These are phyloP conservation scores for Pseudogymnoascus pannorum DNA, from an alignment of 2,329 filamentous ascomycete species.

Conservation along the genomic window DNA sequence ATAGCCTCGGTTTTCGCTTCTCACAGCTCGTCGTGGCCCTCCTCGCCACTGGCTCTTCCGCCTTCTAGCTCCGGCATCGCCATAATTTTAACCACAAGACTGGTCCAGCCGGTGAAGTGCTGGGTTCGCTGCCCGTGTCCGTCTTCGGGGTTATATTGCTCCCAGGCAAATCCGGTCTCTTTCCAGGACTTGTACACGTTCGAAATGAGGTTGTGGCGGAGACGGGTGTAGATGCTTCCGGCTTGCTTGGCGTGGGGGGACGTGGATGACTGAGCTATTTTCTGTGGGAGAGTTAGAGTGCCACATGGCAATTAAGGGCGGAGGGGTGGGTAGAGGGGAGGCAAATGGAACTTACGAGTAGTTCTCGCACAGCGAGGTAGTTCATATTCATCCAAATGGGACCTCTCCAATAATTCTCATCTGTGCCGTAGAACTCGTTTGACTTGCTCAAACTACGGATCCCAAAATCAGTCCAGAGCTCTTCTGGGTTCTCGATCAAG, in stretches of 20 bases:
- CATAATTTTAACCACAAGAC: slow-evolving; percentile 95
- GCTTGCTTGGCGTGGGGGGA: slow-evolving; percentile 61
- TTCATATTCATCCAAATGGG: slow-evolving; percentile 97
- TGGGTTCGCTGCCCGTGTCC: slow-evolving; percentile 91
- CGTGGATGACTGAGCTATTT: slow-evolving; percentile 48
- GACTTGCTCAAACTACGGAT: slow-evolving; percentile 81
- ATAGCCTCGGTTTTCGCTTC: background rate
- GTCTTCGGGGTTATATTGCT: slow-evolving; percentile 93
- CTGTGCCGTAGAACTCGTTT: slow-evolving; percentile 77
- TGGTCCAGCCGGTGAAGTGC: slow-evolving; percentile 99
- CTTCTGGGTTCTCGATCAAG: slow-evolving; percentile 69
- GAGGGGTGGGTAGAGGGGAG: slow-evolving; percentile 10
- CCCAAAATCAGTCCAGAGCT: slow-evolving; percentile 88
- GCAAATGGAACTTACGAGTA: slow-evolving; percentile 55
- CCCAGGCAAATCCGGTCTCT: slow-evolving; percentile 93
- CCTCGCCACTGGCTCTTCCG: slow-evolving; percentile 9
- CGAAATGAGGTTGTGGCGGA: slow-evolving; percentile 78
- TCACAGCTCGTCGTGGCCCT: slow-evolving; percentile 22
- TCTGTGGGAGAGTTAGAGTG: slow-evolving; percentile 37
- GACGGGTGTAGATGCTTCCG: slow-evolving; percentile 62
- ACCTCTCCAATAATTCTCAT: slow-evolving; percentile 94
- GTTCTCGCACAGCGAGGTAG: slow-evolving; percentile 73
- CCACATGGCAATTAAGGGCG: background rate
- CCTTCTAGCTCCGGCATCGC: slow-evolving; percentile 62
- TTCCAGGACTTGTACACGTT: slow-evolving; percentile 86